Evolutionary conservation across 2,329 filamentous ascomycete species (phyloP), one percentile per base, ranked within the genome.

Genomic region (Myriosclerotinia duriaeana): DNA sequence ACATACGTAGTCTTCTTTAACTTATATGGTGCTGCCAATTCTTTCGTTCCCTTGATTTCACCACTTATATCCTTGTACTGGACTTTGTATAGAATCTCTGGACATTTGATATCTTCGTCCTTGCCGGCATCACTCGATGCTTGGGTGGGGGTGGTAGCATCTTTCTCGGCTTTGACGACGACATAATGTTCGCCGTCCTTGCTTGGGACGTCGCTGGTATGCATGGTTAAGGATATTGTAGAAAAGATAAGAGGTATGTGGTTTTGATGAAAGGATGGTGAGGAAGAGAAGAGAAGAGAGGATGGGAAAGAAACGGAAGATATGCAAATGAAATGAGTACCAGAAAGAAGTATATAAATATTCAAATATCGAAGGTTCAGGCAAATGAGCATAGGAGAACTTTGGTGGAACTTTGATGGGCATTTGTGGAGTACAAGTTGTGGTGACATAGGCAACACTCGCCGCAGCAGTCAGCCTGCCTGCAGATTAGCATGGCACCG

Each of bases 1-100:
- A 54, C 64, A 60, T 60, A 70, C 68, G 68, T 62, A 11, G 70
- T 67, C 38, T 69, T 69, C 60, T 71, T 71, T 46, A 71, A 58
- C 52, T 71, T 71, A 17, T 71, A 71, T 54, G 70, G 70, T 9
- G 68, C 69, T 46, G 68, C 67, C 20, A 71, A 52, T 7, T 69
- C 48, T n/a, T 71, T 71, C 3, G 69, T 71, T 20, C 69, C 70
- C 36, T 71, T 71, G 17, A 71, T 71, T 34, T 71, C 70, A 14
- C 70, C 70, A 20, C 50, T 58, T 52, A 69, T 66, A 59, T 71
- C 69, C 48, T 71, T 71, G 52, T 71, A 71, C 40, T 71, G 69
- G 42, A 71, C 70, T 46, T 71, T 71, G 53, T 71, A 71, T 5
- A 71, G 36, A 36, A 71, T 71, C 36, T 71, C 66, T 12, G 70